These are phyloP conservation scores for Linnemannia exigua DNA, from an alignment of 192 early-diverging fungal genomes.

Conservation along the genomic window DNA sequence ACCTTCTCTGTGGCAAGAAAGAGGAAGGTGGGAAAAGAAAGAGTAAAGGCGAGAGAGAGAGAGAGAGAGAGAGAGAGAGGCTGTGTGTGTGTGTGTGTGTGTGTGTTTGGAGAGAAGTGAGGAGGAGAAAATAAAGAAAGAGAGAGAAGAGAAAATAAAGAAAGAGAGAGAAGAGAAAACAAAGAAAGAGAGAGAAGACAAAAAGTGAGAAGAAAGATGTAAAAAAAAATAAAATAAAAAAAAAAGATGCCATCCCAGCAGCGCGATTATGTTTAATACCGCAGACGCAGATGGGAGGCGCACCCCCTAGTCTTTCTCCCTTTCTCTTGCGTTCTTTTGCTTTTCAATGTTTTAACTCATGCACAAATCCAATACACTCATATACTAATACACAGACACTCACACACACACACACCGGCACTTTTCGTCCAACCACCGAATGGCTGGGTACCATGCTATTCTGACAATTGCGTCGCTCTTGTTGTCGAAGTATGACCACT, in stretches of 20 bases:
- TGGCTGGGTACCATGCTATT: background rate
- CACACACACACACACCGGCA: background rate
- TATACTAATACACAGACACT: no score
- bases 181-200: background rate
- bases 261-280: background rate
- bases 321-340: slow-evolving; percentile 2
- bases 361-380: no score
- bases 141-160: background rate
- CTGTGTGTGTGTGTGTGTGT: background rate
- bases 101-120: no score
- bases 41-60: no score
- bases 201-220: background rate
- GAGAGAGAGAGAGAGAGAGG: no score
- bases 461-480: background rate
- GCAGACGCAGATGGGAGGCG: background rate
- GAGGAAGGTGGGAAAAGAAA: no score
- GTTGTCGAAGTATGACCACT: background rate
- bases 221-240: background rate
- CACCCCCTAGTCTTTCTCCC: background rate
- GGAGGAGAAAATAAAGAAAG: background rate
- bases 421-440: slow-evolving; percentile 1
- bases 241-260: background rate
- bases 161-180: background rate
- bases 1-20: no score
- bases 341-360: background rate